Evolutionary conservation across 345 rosid species (phyloP).

Genomic region (Syzygium aromaticum): DNA sequence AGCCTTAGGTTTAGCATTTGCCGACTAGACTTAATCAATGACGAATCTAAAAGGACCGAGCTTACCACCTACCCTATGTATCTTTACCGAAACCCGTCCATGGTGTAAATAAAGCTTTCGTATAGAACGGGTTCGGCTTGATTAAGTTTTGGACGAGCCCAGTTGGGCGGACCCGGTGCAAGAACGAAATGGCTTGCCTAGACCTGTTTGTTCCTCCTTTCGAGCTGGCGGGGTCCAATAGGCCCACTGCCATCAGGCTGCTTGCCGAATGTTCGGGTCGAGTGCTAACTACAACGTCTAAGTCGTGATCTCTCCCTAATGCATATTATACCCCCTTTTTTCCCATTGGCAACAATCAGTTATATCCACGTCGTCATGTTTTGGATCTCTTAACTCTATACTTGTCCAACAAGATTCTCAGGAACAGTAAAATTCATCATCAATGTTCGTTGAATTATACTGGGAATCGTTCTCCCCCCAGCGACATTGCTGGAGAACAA

Average conservation of each 20-base stretch:
- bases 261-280: background rate
- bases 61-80: background rate
- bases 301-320: background rate
- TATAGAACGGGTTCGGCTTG: background rate
- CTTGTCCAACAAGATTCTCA: background rate
- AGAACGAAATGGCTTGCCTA: background rate
- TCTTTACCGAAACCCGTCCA: background rate
- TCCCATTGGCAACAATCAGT: background rate
- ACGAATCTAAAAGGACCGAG: background rate
- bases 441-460: background rate
- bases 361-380: background rate
- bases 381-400: background rate
- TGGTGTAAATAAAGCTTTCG: background rate
- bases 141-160: background rate
- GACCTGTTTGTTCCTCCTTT: background rate
- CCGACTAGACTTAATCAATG: background rate
- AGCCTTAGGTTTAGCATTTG: background rate
- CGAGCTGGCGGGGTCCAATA: background rate
- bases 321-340: background rate
- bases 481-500: rapidly evolving
- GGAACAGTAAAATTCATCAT: background rate
- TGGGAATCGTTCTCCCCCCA: background rate
- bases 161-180: too few relatives aligned
- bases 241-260: background rate
- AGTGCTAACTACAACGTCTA: background rate